Percentiles rank a stretch among this genome's conserved stretches.
Conservation (phyloP, 148 eudicot species). For the Fagopyrum esculentum region DNA sequence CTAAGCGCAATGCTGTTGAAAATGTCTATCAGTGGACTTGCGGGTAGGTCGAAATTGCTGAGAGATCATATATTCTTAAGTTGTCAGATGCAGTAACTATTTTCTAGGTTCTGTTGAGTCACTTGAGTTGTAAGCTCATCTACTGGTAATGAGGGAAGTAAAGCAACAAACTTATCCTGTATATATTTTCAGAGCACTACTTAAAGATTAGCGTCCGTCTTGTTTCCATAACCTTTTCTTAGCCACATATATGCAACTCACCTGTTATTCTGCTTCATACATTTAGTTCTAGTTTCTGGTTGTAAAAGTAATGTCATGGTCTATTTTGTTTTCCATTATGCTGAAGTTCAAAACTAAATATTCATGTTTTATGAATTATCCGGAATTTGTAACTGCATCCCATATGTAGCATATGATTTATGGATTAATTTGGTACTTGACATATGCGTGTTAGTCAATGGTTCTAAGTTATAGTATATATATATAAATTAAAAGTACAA, state of each 20-base stretch:
- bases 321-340: neutral
- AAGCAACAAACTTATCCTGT: neutral
- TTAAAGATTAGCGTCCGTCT: neutral
- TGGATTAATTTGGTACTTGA: neutral
- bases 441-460: neutral
- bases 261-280: neutral
- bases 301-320: neutral
- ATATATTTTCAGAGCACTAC: neutral
- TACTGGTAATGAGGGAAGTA: neutral
- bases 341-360: neutral
- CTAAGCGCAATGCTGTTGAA: conserved; percentile 73
- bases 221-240: neutral
- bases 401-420: neutral
- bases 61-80: neutral
- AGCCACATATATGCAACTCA: neutral
- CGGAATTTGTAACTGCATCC: neutral
- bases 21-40: conserved; percentile 95
- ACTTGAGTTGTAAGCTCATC: neutral
- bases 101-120: neutral
- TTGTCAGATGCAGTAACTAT: neutral
- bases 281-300: neutral
- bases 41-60: conserved; percentile 49
- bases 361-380: neutral
- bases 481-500: neutral
- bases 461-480: neutral